Evolutionary conservation across 306 rosid genomes (phyloP), one percentile per base, ranked within the genome.

Genomic region (Boehmeria nivea): DNA sequence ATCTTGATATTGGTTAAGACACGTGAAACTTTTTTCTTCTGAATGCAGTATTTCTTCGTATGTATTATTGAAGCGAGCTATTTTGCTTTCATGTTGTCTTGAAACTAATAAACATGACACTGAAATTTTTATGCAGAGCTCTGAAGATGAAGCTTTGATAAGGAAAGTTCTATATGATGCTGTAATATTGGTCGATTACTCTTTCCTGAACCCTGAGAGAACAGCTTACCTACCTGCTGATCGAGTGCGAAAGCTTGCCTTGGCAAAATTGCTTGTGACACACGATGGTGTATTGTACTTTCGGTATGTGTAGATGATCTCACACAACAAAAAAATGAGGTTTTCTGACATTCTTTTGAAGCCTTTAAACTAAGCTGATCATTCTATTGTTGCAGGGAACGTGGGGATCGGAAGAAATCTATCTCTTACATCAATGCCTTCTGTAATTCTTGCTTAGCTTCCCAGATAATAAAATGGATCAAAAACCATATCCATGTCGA

Each of bases 151-250:
- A 75, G 42, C 63, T 65, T 50, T 81, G 54, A 66, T 80, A 37
- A 81, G 83, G 72, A 76, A 79, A 72, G 75, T 83, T 76, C 54
- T 89, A 18, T 79, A 61, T 64, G 95, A 89, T 78, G 83, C 74
- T 47, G 34, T 83, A 43, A 62, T 89, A 68, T 72, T 86, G 76
- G 94, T 73, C 25, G 97, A 83, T 7, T 89, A 83, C 67, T 72
- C 94, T 47, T 83, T 73, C 71, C 67, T 81, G 25, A 67, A 67
- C 55, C 66, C 67, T 24, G 74, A 59, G 63, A 72, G 54, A 65
- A 59, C 59, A 14, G 28, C 43, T 26, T 13, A 53, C 49, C 1
- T 51, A 54, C 70, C 77, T 64, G 52, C 67, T 34, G 67, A 73
- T 47, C 51, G 9, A 72, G 28, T 65, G 53, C 59, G 56, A 68